Base-by-base conservation (phyloP, 2,329 filamentous ascomycete species). In the Davidsoniella australis region DNA sequence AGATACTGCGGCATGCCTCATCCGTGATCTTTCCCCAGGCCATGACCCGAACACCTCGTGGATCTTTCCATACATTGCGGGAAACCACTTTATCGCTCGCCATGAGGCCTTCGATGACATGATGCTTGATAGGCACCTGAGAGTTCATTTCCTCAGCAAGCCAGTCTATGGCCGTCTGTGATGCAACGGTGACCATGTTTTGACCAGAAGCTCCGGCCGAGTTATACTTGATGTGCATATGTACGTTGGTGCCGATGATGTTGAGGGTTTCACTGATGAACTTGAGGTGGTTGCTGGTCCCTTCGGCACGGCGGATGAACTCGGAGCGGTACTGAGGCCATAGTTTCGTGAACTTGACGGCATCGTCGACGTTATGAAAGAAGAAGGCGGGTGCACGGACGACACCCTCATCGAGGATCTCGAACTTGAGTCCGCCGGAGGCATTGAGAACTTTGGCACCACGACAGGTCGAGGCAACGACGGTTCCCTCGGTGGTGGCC, bases 401-500 rank as follows among this genome's bases (percentile, higher is more conserved):
- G 14, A 45, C 14, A 2, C 36, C 42, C 12, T 39, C 42, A 5
- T 41, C 45, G 24, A 50, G 40, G 23, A 50, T 26, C 7, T 46
- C 23, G 17, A 39, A 50, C 18, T 40, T 23, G 8, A 50, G 4
- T 6, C 41, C 41, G 7, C 48, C 48, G 20, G 20, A n/a, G 23
- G 26, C 16, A 24, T 37, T 39, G n/a, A 50, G 33, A 24, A 33
- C 48, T 33, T 50, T 50, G 42, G 48, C 48, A 38, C 48, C 48
- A 4, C 48, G 48, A n/a, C 26, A 18, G 12, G 20, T 26, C 4
- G 26, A 33, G 3, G 48, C 48, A 2, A 50, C 43, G 2, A 50
- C 10, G 8, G 48, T 45, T 29, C 48, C 48, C 23, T 50, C 48
- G 20, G 24, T 38, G 10, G 43, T 45, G 42, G 29, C 48, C 41